phyloP scores from a whole-genome alignment of 441 rosid species.

The Macaranga tanarius region DNA sequence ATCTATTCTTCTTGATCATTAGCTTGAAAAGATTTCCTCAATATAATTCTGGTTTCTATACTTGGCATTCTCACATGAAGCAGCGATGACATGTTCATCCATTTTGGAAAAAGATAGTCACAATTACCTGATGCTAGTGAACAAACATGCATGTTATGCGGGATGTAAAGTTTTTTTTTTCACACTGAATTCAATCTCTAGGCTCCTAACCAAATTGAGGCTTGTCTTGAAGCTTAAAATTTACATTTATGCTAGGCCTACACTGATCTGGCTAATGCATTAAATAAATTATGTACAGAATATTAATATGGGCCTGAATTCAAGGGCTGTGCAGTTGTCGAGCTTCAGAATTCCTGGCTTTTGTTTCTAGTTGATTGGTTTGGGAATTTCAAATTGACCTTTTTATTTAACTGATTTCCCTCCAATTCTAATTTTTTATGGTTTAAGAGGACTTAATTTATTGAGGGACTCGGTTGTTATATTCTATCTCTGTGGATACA shows the following conservation, averaged over 20 bases:
- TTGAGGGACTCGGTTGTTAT: neutral
- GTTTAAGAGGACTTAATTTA: conserved; percentile 1
- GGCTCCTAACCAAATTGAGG: neutral
- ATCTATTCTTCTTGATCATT: neutral
- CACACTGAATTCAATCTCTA: too few species aligned
- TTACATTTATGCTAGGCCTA: neutral
- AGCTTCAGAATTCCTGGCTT: neutral
- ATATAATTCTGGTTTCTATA: neutral
- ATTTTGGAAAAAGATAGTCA: neutral
- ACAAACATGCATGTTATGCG: neutral
- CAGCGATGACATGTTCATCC: neutral
- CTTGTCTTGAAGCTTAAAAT: neutral
- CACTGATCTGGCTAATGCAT: neutral
- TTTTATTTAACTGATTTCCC: neutral
- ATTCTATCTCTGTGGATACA: neutral
- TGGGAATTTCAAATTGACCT: neutral
- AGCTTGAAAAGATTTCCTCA: neutral
- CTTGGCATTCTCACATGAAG: neutral
- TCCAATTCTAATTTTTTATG: neutral
- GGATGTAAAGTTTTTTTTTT: neutral
- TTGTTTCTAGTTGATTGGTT: neutral
- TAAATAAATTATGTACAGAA: neutral
- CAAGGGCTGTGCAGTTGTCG: neutral
- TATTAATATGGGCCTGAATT: neutral
- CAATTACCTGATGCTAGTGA: neutral